Evolutionary conservation across 1,284 basidiomycete species (phyloP).

Genomic region (Laetiporus sulphureus): DNA sequence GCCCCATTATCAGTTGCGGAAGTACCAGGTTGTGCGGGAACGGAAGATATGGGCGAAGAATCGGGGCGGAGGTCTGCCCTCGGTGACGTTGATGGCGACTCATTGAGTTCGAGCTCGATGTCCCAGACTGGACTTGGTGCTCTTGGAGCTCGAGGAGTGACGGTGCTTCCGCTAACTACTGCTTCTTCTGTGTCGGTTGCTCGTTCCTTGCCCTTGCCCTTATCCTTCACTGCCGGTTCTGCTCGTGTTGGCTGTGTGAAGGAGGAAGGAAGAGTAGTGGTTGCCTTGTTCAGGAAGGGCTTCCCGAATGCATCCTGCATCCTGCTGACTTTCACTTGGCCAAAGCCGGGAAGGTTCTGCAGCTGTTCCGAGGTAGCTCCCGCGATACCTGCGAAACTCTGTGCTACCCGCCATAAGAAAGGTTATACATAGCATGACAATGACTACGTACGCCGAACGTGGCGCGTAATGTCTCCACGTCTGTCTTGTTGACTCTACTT

Average conservation of each 20-base stretch:
- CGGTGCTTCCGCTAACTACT: conserved; percentile 8
- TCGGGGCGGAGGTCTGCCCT: conserved; percentile 8
- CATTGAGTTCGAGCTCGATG: conserved; percentile 32
- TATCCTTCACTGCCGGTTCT: conserved; percentile 4
- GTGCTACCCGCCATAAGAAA: conserved; percentile 1
- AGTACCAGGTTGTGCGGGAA: too few relatives aligned
- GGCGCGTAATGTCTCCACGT: conserved; percentile 88
- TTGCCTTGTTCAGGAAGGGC: conserved; percentile 62
- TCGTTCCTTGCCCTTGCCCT: conserved; percentile 13
- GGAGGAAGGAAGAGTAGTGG: conserved; percentile 37
- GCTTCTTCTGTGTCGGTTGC: conserved; percentile 9
- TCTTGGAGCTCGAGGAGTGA: conserved; percentile 10
- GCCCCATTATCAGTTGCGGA: neutral
- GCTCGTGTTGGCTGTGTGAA: conserved; percentile 6
- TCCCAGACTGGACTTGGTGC: conserved; percentile 31
- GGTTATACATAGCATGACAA: conserved; percentile 1
- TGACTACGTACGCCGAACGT: conserved; percentile 79
- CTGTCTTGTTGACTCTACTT: conserved; percentile 95
- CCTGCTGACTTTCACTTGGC: conserved; percentile 88
- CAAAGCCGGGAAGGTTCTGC: conserved; percentile 85
- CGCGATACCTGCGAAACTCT: conserved; percentile 84
- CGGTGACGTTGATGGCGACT: conserved; percentile 13
- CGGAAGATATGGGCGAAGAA: conserved; percentile 10
- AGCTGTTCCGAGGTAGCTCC: conserved; percentile 71
- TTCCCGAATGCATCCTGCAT: conserved; percentile 75